Evolutionary conservation across 257 asterid genomes (phyloP), one percentile per base, ranked within the genome.

Genomic region (Nicotiana obtusifolia): DNA sequence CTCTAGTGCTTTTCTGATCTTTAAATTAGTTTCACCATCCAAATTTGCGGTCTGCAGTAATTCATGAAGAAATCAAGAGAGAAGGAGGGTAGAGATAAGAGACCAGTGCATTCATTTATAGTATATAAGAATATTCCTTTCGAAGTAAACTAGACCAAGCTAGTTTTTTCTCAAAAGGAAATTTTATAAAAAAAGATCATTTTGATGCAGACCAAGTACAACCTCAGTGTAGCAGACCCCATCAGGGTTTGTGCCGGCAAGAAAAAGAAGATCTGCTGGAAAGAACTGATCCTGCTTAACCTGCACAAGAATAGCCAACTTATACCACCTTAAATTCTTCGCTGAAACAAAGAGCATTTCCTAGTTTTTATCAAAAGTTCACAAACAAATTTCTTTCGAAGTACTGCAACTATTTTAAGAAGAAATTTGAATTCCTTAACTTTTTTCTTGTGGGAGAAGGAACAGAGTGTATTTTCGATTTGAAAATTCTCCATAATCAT

Each of bases 11-110:
- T 94, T 97, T 87, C 99, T 89, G 84, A 97, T 97, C 94, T 97
- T 97, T 89, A 97, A 89, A 88, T 97, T 97, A 85, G 99, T 97
- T 89, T 97, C 99, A 73, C 99, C 99, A 87, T 97, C 99, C 89
- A 97, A 89, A 86, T 97, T 97, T 84, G 99, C 99, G 33, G 99
- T 97, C 99, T 97, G 91, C 80, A 83, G 82, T 49, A 83, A 66
- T 83, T 77, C 76, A 84, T 64, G 24, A 8, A 79, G 82, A 76
- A 73, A 13, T 53, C 57, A 67, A 66, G 65, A 81, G 33, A 62
- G 54, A 83, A 81, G 47, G 10, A 83, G 7, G 4, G 77, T 84
- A 57, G 28, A 66, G 33, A 80, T 57, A 60, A 60, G 66, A 78
- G 37, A 67, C 20, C 81, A 52, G 16, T 59, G 60, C 75, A 66